Percentiles rank a stretch among this genome's conserved stretches.
Evolutionary conservation across 2,329 filamentous ascomycete species (phyloP).

Genomic region (Fonsecaea multimorphosa): DNA sequence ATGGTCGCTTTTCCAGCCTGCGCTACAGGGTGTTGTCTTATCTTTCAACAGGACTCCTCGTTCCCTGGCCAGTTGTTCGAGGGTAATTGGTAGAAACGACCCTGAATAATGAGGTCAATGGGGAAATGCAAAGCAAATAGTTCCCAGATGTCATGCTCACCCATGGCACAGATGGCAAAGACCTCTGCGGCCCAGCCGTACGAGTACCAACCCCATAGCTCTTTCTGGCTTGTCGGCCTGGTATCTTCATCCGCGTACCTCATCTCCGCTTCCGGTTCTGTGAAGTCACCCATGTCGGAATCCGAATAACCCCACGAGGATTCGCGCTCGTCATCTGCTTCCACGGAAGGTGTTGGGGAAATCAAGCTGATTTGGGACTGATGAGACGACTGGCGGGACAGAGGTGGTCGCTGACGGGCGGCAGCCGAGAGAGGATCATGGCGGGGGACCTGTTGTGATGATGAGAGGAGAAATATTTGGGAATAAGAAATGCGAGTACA

Average conservation of each 20-base stretch:
- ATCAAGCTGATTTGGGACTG: conserved; percentile 62
- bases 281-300: conserved; percentile 45
- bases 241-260: conserved; percentile 84
- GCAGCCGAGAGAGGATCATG: conserved; percentile 29
- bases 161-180: conserved; percentile 88
- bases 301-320: conserved; percentile 41
- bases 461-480: neutral
- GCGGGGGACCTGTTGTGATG: conserved; percentile 39
- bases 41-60: conserved; percentile 86
- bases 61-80: conserved; percentile 91
- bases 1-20: conserved; percentile 54
- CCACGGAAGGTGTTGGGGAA: conserved; percentile 67
- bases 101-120: conserved; percentile 55
- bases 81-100: conserved; percentile 92
- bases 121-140: neutral
- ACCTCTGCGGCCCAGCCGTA: conserved; percentile 97
- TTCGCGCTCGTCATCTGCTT: conserved; percentile 69
- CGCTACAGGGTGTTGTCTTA: conserved; percentile 73
- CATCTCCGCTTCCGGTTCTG: conserved; percentile 40
- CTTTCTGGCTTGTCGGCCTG: conserved; percentile 82
- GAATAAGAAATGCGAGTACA: neutral
- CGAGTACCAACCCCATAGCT: conserved; percentile 92
- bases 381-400: conserved; percentile 31
- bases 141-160: conserved; percentile 46
- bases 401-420: conserved; percentile 25